phyloP scores from a whole-genome alignment of 805 yeast species.

The Yamadazyma takamatsuzukensis region DNA sequence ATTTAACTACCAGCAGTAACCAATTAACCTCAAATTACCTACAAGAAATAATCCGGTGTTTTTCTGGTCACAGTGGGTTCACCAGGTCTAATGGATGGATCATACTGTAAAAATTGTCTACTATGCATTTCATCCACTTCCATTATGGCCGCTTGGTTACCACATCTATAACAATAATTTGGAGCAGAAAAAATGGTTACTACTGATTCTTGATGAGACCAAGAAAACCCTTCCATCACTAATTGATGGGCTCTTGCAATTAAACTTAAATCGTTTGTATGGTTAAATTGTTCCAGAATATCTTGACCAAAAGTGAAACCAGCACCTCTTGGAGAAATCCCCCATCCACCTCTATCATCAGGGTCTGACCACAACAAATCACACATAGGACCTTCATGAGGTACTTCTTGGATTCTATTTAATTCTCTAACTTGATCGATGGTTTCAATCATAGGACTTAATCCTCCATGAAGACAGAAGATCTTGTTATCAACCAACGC shows the following conservation, averaged over 20 bases:
- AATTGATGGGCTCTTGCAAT: constrained; percentile 95
- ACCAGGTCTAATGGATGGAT: constrained; percentile 94
- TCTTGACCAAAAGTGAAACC: constrained; percentile 98
- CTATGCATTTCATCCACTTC: constrained; percentile 93
- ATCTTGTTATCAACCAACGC: constrained; percentile 89
- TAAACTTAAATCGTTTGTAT: constrained; percentile 76
- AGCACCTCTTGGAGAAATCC: constrained; percentile 96
- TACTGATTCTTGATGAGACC: constrained; percentile 93
- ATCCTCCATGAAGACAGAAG: constrained; percentile 91
- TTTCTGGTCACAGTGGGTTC: constrained; percentile 97
- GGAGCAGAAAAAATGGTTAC: constrained; percentile 96
- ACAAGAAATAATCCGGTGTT: constrained; percentile 94
- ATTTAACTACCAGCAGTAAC: no score
- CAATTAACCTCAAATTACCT: no score
- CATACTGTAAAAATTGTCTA: constrained; percentile 90
- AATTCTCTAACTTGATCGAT: constrained; percentile 88
- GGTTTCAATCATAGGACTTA: constrained; percentile 91
- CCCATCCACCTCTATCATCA: constrained; percentile 98
- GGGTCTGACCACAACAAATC: constrained; percentile 97
- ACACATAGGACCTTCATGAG: constrained; percentile 98
- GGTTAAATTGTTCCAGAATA: constrained; percentile 89
- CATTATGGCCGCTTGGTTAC: constrained; percentile 97
- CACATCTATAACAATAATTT: constrained; percentile 95
- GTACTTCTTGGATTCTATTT: constrained; percentile 92
- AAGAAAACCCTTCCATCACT: constrained; percentile 95